A percentile compares a stretch with the other conserved stretches of the same genome.
These are phyloP conservation scores for Malassezia arunalokei DNA, from an alignment of 1,284 basidiomycete species.

Conservation along the genomic window DNA sequence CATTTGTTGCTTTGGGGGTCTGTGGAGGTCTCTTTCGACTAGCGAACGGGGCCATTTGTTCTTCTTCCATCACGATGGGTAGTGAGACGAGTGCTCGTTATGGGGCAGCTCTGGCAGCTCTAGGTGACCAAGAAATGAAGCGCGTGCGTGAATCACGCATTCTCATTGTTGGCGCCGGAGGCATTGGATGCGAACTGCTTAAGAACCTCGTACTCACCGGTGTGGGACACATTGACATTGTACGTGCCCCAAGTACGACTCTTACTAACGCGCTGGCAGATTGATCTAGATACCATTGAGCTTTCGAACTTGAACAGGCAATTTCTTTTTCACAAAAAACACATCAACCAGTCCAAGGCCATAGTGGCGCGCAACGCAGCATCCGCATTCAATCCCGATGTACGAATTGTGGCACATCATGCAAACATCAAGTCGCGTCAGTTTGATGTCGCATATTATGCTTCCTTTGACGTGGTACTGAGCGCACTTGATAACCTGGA, in stretches of 20 bases:
- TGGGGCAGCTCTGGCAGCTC: conserved; percentile 6
- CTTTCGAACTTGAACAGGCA: conserved; percentile 94
- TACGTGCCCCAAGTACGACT: conserved; percentile 16
- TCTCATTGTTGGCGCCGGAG: conserved; percentile 86
- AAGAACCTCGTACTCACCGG: conserved; percentile 91
- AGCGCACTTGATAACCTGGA: conserved; percentile 82
- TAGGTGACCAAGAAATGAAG: background rate
- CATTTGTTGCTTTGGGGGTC: no score
- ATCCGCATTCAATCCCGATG: conserved; percentile 77
- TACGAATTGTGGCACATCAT: conserved; percentile 75
- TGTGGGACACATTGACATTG: conserved; percentile 73
- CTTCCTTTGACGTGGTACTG: conserved; percentile 76
- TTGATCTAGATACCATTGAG: conserved; percentile 98
- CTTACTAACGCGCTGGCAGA: conserved; percentile 25
- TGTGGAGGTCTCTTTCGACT: no score
- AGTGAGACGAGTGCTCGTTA: background rate
- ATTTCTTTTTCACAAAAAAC: conserved; percentile 92
- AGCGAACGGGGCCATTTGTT: no score
- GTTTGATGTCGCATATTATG: conserved; percentile 82
- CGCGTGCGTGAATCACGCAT: conserved; percentile 44
- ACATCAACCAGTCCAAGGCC: conserved; percentile 92
- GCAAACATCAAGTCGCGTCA: conserved; percentile 89
- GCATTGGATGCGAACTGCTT: conserved; percentile 91
- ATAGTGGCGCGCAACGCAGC: conserved; percentile 83
- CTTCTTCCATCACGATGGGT: no score